Base-by-base conservation (phyloP, 192 early-diverging fungal genomes). In the Podila clonocystis region DNA sequence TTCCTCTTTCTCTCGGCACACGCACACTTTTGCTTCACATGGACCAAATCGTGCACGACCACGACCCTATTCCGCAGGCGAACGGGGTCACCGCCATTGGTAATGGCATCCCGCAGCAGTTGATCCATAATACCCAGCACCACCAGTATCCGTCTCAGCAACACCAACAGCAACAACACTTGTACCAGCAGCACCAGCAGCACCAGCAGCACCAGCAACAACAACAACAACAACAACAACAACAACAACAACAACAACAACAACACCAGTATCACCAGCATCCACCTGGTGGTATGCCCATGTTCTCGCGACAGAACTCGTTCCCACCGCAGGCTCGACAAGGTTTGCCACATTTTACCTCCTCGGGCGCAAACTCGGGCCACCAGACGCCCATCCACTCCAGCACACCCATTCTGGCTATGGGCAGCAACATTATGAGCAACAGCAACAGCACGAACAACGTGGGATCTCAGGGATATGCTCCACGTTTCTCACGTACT, bases 371-470 rank as follows among this genome's bases (percentile, higher is more conserved):
- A 1, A 59, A 63, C 15, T 66, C 67, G 2, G 68, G 55, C 5
- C 63, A 70, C 33, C 74, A 70, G 19, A 59, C 74, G 7, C 68
- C 66, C 5, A 70, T 52, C 58, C 74, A 70, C 30, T 34, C 58
- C 36, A 49, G 63, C 41, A 61, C 31, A 28, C 63, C 64, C 29
- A 61, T 29, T 26, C 24, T 65, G 29, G 59, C 59, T 9, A 9
- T 58, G 12, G 31, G 50, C 0, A 55, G 41, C 31, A 36, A 33
- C 33, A n/a, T 9, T 26, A 58, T 15, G 36, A 59, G 17, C 38
- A 72, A 45, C 30, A 30, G n/a, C 48, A 52, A 12, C 50, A 52
- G 45, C 29, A 50, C 31, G 58, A 67, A 29, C 67, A 65, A 36
- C 66, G 69, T 50, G 52, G 52, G n/a, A 24, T n/a, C n/a, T 17